These are phyloP conservation scores for Candida cerambycidarum DNA, from an alignment of 805 yeast genomes.

Conservation along the genomic window DNA sequence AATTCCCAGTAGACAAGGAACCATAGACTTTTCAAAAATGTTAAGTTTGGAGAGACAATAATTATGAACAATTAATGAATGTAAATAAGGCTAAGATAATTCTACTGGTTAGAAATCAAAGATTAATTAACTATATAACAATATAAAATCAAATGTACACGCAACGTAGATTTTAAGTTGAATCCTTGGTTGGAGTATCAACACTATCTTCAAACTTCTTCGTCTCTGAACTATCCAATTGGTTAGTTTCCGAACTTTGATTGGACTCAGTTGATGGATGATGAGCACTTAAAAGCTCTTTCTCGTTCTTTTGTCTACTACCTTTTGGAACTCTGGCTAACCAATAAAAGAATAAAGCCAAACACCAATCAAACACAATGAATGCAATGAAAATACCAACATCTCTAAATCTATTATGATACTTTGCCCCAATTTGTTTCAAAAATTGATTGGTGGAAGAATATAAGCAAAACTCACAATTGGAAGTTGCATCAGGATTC, in stretches of 20 bases:
- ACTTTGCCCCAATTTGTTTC: slow-evolving; percentile 41
- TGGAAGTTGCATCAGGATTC: slow-evolving; percentile 45
- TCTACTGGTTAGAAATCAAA: neutral
- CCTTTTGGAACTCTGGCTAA: slow-evolving; percentile 74
- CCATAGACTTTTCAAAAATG: too few relatives aligned
- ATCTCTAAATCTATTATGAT: slow-evolving; percentile 62
- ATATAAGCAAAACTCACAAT: slow-evolving; percentile 63
- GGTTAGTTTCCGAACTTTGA: too few relatives aligned
- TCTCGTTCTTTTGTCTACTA: slow-evolving; percentile 6
- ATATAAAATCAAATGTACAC: neutral
- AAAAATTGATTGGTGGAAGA: slow-evolving; percentile 61
- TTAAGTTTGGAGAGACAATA: too few relatives aligned
- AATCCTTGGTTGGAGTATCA: too few relatives aligned
- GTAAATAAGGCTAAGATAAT: neutral
- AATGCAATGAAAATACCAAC: slow-evolving; percentile 51
- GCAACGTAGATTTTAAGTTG: too few relatives aligned
- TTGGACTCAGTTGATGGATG: too few relatives aligned
- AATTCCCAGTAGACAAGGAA: slow-evolving; percentile 11
- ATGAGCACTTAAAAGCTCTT: too few relatives aligned
- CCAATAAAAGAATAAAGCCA: slow-evolving; percentile 50
- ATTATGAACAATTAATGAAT: neutral
- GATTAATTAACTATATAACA: neutral
- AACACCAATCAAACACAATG: slow-evolving; percentile 33
- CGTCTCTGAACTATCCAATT: neutral
- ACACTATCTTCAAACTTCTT: too few relatives aligned